Base-by-base conservation (phyloP, 257 asterid genomes). In the Nicotiana sylvestris region DNA sequence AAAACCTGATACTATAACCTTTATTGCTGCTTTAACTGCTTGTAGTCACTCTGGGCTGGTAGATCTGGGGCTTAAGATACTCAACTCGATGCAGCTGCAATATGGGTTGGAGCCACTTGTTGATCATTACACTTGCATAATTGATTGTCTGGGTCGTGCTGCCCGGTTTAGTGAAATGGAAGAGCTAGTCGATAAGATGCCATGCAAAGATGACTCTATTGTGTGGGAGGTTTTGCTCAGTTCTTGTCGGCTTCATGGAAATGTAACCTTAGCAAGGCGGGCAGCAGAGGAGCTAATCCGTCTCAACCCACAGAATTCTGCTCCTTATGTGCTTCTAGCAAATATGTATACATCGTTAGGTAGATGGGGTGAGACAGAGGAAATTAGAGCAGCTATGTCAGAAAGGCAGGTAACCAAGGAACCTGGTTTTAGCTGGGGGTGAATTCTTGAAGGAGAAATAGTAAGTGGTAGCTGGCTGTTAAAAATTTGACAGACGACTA, bases 41-140 rank as follows among this genome's bases (percentile, higher is more conserved):
- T 84, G 86, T 70, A 80, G 84, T 65, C 86, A 84, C 82, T 83
- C 86, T 2, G 86, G 86, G 66, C 82, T 84, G 56, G 82, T 84
- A 6, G 77, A 62, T 9, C 58, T 80, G 55, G 86, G 84, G 25
- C 81, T 72, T n/a, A 79, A 84, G 43, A 29, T 67, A 39, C 80
- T 84, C 77, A 30, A 69, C 69, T 84, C 86, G 8, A 80, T 84
- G 84, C 77, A 61, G 57, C 68, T 69, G 72, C 81, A 70, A 16
- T 60, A 84, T 61, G 86, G 81, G 43, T 72, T 84, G 68, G 39
- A 72, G 70, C 86, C 86, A 9, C 27, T 80, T 78, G 82, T 49
- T 68, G 86, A 84, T 46, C 86, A 84, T 39, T 84, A 84, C 53
- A 80, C 86, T 46, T 84, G 86, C 25, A 84, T 84, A 70, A 83